phyloP scores from a whole-genome alignment of 768 basidiomycete species.

The Collybia sordida region DNA sequence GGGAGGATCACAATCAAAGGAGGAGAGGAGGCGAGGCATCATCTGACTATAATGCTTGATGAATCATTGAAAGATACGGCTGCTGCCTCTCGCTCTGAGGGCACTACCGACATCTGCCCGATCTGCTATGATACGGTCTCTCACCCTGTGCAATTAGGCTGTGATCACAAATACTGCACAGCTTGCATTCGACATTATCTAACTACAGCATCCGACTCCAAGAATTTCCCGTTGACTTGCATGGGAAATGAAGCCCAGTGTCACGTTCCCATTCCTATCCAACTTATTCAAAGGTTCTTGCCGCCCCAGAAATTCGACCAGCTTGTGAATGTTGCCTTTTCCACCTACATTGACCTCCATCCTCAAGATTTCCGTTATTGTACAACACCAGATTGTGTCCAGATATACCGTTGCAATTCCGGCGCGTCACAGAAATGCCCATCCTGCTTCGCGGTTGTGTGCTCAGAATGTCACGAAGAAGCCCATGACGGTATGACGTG shows the following conservation, averaged over 20 bases:
- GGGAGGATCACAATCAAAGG: slow-evolving; percentile 51
- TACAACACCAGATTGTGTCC: slow-evolving; percentile 69
- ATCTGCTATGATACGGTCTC: slow-evolving; percentile 50
- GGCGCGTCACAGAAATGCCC: slow-evolving; percentile 42
- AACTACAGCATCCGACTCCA: slow-evolving; percentile 35
- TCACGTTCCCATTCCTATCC: slow-evolving; percentile 50
- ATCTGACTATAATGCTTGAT: slow-evolving; percentile 41
- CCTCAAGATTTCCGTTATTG: slow-evolving; percentile 63
- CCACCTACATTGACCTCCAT: slow-evolving; percentile 51
- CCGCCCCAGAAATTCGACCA: slow-evolving; percentile 46
- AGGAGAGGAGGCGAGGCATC: slow-evolving; percentile 53
- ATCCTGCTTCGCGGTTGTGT: slow-evolving; percentile 49
- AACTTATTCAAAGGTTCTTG: slow-evolving; percentile 50
- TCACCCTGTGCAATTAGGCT: slow-evolving; percentile 40
- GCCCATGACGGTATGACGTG: slow-evolving; percentile 55
- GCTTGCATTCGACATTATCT: slow-evolving; percentile 49
- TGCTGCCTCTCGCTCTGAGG: neutral
- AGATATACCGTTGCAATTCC: slow-evolving; percentile 51
- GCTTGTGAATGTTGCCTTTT: slow-evolving; percentile 57
- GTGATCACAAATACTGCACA: slow-evolving; percentile 51
- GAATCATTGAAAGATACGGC: slow-evolving; percentile 31
- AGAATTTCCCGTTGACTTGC: slow-evolving; percentile 52
- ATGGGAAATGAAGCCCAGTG: slow-evolving; percentile 62
- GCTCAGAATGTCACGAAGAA: slow-evolving; percentile 47
- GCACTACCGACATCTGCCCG: slow-evolving; percentile 38